Base-by-base conservation (phyloP, 306 rosid genomes). In the Rosa lucieae region DNA sequence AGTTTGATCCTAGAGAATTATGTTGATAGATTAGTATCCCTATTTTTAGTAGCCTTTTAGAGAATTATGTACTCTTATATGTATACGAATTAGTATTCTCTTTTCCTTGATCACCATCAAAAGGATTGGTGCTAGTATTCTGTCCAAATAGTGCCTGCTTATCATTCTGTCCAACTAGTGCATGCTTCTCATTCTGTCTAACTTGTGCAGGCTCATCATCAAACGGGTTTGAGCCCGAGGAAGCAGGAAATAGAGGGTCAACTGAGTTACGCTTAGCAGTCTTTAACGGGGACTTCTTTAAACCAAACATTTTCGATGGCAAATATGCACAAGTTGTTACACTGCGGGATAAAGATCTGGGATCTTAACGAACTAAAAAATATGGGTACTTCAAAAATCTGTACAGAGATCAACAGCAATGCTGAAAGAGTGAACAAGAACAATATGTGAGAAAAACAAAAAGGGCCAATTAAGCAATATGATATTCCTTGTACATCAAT, bases 221-320 rank as follows among this genome's bases (percentile, higher is more conserved):
- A 73, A 93, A 87, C 12, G 96, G 99, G 85, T 89, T 91, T 7
- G 87, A 71, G 71, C 84, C 77, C 14, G 94, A 82, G 40, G 87
- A 79, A 76, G 79, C 83, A 79, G 88, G 86, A 86, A 89, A 65
- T 3, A 78, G 83, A n/a, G 89, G 86, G 63, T 70, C 81, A 52
- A 56, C 86, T 43, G 91, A 61, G 63, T 77, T 87, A 66, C 81
- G 84, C 66, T 89, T 91, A 40, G 84, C 80, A 77, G 73, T 17
- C 88, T 83, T 91, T 37, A 90, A 48, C 59, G 94, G 98, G 63
- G 93, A 89, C 75, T 81, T 91, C 97, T 84, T 93, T 81, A 82
- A 84, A 72, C 90, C 92, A 80, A 86, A 91, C 99, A 95, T 95
- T 70, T 84, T 47, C 49, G 20, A 47, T 59, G 46, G 74, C 15